Evolutionary conservation across 2,329 filamentous ascomycete genomes (phyloP).

Genomic region (Drechslerella stenobrocha): DNA sequence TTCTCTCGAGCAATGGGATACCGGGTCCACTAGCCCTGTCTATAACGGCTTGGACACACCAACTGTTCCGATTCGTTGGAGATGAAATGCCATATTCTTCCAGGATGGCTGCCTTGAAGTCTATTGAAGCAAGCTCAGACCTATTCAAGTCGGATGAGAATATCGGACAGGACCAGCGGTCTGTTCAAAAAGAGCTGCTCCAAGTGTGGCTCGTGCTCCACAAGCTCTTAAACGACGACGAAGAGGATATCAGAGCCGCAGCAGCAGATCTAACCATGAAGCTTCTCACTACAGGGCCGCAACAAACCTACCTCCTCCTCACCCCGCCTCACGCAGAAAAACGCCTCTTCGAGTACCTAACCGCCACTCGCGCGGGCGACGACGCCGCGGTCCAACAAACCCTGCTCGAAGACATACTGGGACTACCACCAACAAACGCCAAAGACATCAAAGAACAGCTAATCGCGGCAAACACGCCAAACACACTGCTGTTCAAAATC

Average conservation of each 20-base stretch:
- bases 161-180: constrained; percentile 51
- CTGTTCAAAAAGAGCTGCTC: constrained; percentile 57
- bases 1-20: background rate
- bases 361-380: background rate
- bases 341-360: constrained; percentile 23
- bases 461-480: constrained; percentile 64
- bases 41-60: constrained; percentile 23
- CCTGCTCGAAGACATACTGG: constrained; percentile 49
- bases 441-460: constrained; percentile 58
- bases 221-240: constrained; percentile 81
- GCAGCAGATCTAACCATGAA: constrained; percentile 58
- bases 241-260: constrained; percentile 77
- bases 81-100: constrained; percentile 65
- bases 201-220: constrained; percentile 69
- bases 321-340: constrained; percentile 28
- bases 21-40: background rate
- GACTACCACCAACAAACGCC: constrained; percentile 52
- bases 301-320: constrained; percentile 21
- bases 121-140: constrained; percentile 58
- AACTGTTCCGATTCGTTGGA: constrained; percentile 22
- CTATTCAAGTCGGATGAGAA: constrained; percentile 57
- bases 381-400: constrained; percentile 2
- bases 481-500: constrained; percentile 69
- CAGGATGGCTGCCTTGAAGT: constrained; percentile 64
- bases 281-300: constrained; percentile 54